Base-by-base conservation (phyloP, 768 basidiomycete genomes). In the Auricularia heimuer region DNA sequence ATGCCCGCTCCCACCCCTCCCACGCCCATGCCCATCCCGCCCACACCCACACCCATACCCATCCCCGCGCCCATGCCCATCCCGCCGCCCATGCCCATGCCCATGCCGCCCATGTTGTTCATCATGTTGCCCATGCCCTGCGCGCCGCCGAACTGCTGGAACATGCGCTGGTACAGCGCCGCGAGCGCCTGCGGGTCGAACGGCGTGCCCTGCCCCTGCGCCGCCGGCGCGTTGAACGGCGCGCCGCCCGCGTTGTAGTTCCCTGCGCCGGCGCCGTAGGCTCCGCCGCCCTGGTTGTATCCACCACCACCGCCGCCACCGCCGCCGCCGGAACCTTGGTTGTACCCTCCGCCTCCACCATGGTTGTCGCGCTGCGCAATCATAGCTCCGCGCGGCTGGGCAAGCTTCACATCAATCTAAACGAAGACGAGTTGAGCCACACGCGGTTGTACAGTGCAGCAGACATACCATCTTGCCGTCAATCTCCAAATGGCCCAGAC, bases 391-490 rank as follows among this genome's bases (percentile, higher is more conserved):
- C 94, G 84, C 3, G 95, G 94, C 73, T 97, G 94, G 1, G 96
- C 97, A 58, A 94, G 83, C 76, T 98, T 98, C 58, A 98, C 94
- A 73, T 98, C 97, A 70, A 99, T 95, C 96, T 98, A 66, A 16
- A 34, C 4, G 33, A 29, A 62, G 16, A 44, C 35, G 2, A 29
- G 58, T 18, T 61, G 29, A 47, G 36, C 63, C 61, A 63, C 39
- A 24, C 3, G 63, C 45, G 11, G 24, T 3, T 14, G 18, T 21
- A 12, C 2, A 1, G 34, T 47, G 21, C 60, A 33, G 12, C 21
- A n/a, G 2, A 78, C 90, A 68, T 68, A 98, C 97, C 74, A 93
- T 77, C 80, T 98, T 97, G 16, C 95, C 96, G 70, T 98, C 95
- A 65, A 98, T 91, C 70, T 93, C 89, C 29, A 98, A 79, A 70